Evolutionary conservation across 805 yeast genomes (phyloP).

Genomic region (Dipodascus geniculatus): DNA sequence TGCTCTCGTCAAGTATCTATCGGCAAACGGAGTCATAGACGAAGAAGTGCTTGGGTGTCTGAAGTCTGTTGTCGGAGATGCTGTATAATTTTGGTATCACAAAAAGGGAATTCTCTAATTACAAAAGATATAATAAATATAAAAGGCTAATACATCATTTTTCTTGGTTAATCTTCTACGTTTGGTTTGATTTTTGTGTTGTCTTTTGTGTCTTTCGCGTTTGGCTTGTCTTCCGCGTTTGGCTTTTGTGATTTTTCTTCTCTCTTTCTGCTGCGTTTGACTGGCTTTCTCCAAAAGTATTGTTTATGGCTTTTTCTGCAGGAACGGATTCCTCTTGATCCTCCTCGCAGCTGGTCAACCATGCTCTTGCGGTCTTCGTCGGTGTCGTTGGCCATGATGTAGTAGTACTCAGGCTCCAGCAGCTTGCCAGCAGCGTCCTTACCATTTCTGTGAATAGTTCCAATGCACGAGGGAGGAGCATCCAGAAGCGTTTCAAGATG

Average conservation of each 20-base stretch:
- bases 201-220: no score
- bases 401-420: conserved; percentile 87
- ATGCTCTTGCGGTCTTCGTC: conserved; percentile 58
- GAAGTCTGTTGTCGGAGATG: background rate
- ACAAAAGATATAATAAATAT: background rate
- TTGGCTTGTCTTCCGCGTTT: no score
- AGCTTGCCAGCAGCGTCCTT: conserved; percentile 96
- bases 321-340: conserved; percentile 63
- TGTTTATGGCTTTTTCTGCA: conserved; percentile 94
- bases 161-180: background rate
- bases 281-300: conserved; percentile 19
- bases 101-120: background rate
- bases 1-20: conserved; percentile 45
- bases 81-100: no score
- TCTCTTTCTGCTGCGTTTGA: conserved; percentile 6
- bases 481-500: conserved; percentile 33
- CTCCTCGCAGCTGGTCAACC: conserved; percentile 70
- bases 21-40: conserved; percentile 18
- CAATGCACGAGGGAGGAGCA: conserved; percentile 44
- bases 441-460: conserved; percentile 81
- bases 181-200: no score
- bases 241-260: no score
- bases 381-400: conserved; percentile 69
- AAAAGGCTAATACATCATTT: background rate
- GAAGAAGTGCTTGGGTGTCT: conserved; percentile 7